Evolutionary conservation across 805 yeast genomes (phyloP), one percentile per base, ranked within the genome.

Genomic region (Spathaspora boniae): DNA sequence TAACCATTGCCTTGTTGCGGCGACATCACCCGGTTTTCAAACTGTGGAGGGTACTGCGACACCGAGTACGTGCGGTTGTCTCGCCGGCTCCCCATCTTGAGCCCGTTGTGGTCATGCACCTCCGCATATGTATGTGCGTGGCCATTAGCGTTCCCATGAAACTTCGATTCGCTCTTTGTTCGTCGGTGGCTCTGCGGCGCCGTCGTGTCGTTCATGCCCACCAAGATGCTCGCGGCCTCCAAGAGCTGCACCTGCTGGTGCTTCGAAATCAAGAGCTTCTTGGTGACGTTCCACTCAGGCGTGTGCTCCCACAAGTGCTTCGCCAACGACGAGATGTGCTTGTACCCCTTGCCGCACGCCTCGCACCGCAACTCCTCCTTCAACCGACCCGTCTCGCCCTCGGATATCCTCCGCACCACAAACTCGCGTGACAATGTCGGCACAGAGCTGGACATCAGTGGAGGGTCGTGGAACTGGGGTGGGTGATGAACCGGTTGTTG

Each of bases 271-370:
- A 82, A 65, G 36, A 86, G 65, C 54, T 83, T 84, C 46, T 85
- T 82, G 3, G 95, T 87, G 55, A 82, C 81, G 50, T 79, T 84
- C 96, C 96, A 86, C 54, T 87, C 95, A 0, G 95, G 95, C 0
- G 96, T 86, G 56, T 86, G 96, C 53, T 86, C 96, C 95, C 95
- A 86, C 26, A 86, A 61, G 60, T 86, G 95, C 57, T 86, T 86
- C 2, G 94, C 93, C 41, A 86, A 69, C n/a, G 89, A 81, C 1
- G 88, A 80, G 5, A 86, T 82, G 61, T 86, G 96, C 55, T 86
- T 87, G 56, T 86, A 86, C 16, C 93, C 94, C 58, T 86, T 86
- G 3, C 95, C 95, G 50, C 96, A 86, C 4, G 93, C 86, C 57
- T 87, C 94, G 64, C 95, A 86, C 50, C 80, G 80, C 44, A 86